A percentile compares a stretch with the other conserved stretches of the same genome.
These are phyloP conservation scores for Neocucurbitaria cava DNA, from an alignment of 2,329 filamentous ascomycete genomes.

Conservation along the genomic window DNA sequence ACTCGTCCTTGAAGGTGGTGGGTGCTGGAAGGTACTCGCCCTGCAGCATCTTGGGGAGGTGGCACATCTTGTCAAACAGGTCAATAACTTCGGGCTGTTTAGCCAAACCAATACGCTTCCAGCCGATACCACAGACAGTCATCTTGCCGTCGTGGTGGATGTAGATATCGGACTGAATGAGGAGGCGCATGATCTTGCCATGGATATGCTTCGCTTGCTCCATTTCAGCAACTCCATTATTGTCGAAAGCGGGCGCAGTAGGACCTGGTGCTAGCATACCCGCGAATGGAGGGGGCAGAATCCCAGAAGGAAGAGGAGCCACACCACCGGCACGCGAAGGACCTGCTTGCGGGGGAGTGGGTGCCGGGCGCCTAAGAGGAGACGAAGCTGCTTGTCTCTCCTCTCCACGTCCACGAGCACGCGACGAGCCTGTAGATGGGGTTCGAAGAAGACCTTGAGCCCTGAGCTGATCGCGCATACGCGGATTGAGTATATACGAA, in stretches of 20 bases:
- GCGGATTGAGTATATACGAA: constrained; percentile 30
- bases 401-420: neutral
- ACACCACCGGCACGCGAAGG: too few species aligned
- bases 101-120: constrained; percentile 31
- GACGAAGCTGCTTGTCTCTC: neutral
- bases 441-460: constrained; percentile 15
- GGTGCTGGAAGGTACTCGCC: constrained; percentile 35
- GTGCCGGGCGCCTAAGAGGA: neutral
- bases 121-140: constrained; percentile 28
- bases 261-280: neutral
- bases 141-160: constrained; percentile 37
- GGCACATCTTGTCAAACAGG: constrained; percentile 35
- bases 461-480: constrained; percentile 20
- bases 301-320: neutral
- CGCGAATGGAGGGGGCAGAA: neutral
- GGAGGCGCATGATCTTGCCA: constrained; percentile 33
- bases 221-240: constrained; percentile 27
- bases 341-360: neutral
- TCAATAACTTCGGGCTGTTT: constrained; percentile 26
- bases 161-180: constrained; percentile 37
- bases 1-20: constrained; percentile 32
- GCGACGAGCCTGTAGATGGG: constrained; percentile 1
- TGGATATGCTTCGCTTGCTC: constrained; percentile 34
- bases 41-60: constrained; percentile 36
- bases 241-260: constrained; percentile 1